Evolutionary conservation across 139 green algal species (phyloP), one percentile per base, ranked within the genome.

Genomic region (Closterium sp.): DNA sequence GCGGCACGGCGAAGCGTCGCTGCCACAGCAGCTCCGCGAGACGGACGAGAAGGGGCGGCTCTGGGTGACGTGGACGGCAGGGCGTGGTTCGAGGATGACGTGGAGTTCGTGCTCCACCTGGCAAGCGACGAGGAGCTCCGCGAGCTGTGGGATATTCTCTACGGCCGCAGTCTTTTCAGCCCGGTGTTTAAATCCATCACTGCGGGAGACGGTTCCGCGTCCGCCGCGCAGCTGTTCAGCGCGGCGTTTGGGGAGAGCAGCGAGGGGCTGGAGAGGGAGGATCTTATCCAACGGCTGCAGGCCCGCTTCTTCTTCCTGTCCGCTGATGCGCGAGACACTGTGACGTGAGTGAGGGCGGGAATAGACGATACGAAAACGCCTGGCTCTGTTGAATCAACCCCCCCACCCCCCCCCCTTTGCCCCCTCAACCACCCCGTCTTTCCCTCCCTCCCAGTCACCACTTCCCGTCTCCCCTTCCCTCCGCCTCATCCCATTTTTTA

Each of bases 301-400:
- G 85, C 85, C 21, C 85, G 85, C 21, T 87, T 87, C 21, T 87
- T 87, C 85, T 87, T 87, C 85, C 85, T 87, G 19, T 30, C 85
- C 85, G 85, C 85, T 24, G 85, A 87, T 87, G 85, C 85, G 28
- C 21, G 85, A 87, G 85, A 31, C n/a, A 87, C 85, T 27, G 28
- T 87, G 85, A 87, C 85, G 85, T 87, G 85, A 87, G 85, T 87
- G 85, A 31, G n/a, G 85, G n/a, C 13, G 85, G 79, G 79, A 86
- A 17, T 50, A 17, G 38, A 50, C 38, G 13, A 50, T 50, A 50
- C 38, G 38, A 0, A 50, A 50, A 50, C 38, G 38, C 11, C 38
- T 9, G 13, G 38, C 38, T 17, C 38, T 50, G 38, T 50, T 9
- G 13, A 45, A 7, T 50, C 38, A 50, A 50, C 38, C 38, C 4